phyloP scores from a whole-genome alignment of 768 basidiomycete genomes.

The Collybiopsis confluens region DNA sequence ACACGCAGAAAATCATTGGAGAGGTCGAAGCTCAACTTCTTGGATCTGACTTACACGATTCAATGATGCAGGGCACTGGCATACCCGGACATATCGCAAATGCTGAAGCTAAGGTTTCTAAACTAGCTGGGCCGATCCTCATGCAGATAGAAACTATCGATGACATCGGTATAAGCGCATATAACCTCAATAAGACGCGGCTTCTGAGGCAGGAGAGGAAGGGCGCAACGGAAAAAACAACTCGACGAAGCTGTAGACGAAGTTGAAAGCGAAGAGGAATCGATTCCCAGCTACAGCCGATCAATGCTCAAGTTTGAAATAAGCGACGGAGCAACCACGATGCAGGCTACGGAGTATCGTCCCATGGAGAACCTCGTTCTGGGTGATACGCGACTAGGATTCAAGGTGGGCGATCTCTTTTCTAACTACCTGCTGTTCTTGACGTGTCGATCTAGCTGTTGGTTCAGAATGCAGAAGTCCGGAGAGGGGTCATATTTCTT shows the following conservation, averaged over 20 bases:
- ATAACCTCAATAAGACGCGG: constrained; percentile 67
- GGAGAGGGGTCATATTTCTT: constrained; percentile 71
- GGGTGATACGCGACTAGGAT: constrained; percentile 76
- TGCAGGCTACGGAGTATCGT: constrained; percentile 79
- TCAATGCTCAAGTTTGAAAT: constrained; percentile 74
- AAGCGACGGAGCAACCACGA: constrained; percentile 66
- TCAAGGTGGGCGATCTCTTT: constrained; percentile 51
- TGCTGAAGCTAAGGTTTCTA: constrained; percentile 25
- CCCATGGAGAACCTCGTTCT: constrained; percentile 61
- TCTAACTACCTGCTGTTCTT: neutral
- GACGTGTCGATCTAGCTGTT: constrained; percentile 45
- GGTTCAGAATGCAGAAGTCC: constrained; percentile 63
- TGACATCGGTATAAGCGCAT: constrained; percentile 83
- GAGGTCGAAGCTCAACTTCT: constrained; percentile 65
- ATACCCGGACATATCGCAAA: constrained; percentile 44
- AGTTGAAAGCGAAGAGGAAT: constrained; percentile 64
- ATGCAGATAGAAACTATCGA: constrained; percentile 77
- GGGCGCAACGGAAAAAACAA: constrained; percentile 48
- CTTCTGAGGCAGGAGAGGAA: constrained; percentile 61
- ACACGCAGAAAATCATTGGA: constrained; percentile 49
- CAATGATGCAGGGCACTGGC: constrained; percentile 68
- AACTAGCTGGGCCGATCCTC: constrained; percentile 48
- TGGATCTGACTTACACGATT: constrained; percentile 67
- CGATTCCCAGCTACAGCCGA: constrained; percentile 77
- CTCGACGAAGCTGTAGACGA: constrained; percentile 54